Base-by-base conservation (phyloP, 495 filamentous ascomycete genomes). In the Talaromyces ruber region DNA sequence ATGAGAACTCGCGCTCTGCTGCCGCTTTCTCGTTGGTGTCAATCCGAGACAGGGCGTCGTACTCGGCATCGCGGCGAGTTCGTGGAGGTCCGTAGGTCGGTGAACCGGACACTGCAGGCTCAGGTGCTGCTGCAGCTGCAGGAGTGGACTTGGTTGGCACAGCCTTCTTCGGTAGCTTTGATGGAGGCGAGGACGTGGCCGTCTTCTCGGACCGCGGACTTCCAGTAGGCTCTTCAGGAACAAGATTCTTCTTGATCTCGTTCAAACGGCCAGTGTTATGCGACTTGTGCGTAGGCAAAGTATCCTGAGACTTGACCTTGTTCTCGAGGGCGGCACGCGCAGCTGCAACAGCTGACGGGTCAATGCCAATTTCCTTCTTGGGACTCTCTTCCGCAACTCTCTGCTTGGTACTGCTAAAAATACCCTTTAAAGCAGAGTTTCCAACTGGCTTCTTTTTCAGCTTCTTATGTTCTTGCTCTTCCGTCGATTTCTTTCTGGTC, bases 1-100 rank as follows among this genome's bases (percentile, higher is more conserved):
- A 84, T 24, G 88, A 84, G 74, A 96, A 95, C 53, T 88, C 87
- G 6, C 86, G 82, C 29, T 84, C 82, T 16, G 88, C 84, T 50
- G 86, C 81, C 11, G 76, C 77, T 43, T 84, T 83, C 66, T 93
- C 90, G 26, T 80, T 79, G 4, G 87, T 85, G 67, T 80, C 83
- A 29, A 87, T 80, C 47, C 82, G 83, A 14, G 86, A 88, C 16
- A 82, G 70, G 58, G 76, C 74, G 51, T 86, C 82, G 34, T 76
- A 76, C 56, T 82, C 80, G 30, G 78, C 68, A 12, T 71, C 72
- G 29, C 64, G 82, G 71, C 59, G 81, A 76, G 68, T 83, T 77
- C 65, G 83, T 75, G 47, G 79, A 66, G 67, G 72, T 70, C 69
- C 74, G 28, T 70, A 70, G 8, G 57, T 56, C n/a, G 61, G 53